Conservation (phyloP, 2,329 filamentous ascomycete genomes). For the Capronia americana region DNA sequence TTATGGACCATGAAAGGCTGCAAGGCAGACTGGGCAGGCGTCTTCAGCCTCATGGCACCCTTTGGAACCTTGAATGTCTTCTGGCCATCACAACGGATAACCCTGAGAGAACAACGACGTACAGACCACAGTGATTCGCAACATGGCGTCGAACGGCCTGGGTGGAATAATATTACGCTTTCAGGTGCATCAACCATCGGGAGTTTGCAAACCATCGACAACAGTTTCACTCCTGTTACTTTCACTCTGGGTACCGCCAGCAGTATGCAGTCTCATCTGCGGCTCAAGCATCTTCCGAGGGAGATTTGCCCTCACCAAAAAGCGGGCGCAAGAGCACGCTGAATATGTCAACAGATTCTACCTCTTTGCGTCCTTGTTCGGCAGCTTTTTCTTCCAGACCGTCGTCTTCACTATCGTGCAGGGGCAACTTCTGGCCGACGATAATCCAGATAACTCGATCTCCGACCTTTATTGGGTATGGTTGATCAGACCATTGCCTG, state of each 20-base stretch:
- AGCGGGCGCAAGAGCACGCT: background rate
- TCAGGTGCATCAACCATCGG: constrained; percentile 4
- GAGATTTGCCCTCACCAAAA: background rate
- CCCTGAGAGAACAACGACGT: background rate
- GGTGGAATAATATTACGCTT: background rate
- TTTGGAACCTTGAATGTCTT: background rate
- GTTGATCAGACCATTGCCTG: constrained; percentile 2
- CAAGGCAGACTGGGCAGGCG: background rate
- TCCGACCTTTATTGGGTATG: constrained; percentile 7
- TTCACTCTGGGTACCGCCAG: constrained; percentile 1
- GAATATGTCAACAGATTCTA: constrained; percentile 4
- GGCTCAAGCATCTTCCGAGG: constrained; percentile 4
- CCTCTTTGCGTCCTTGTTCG: constrained; percentile 7
- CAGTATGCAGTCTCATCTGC: constrained; percentile 7
- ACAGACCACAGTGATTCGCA: background rate
- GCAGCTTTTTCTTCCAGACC: constrained; percentile 5
- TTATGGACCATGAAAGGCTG: background rate
- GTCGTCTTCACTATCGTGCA: background rate
- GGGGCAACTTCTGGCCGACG: background rate
- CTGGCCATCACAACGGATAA: background rate
- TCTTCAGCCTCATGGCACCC: background rate
- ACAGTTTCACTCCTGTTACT: constrained; percentile 1
- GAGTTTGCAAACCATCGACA: constrained; percentile 3
- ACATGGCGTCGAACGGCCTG: background rate
- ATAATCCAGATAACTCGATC: constrained; percentile 1